Evolutionary conservation across 2,329 filamentous ascomycete species (phyloP), one percentile per base, ranked within the genome.

Genomic region (Cladobotryum protrusum): DNA sequence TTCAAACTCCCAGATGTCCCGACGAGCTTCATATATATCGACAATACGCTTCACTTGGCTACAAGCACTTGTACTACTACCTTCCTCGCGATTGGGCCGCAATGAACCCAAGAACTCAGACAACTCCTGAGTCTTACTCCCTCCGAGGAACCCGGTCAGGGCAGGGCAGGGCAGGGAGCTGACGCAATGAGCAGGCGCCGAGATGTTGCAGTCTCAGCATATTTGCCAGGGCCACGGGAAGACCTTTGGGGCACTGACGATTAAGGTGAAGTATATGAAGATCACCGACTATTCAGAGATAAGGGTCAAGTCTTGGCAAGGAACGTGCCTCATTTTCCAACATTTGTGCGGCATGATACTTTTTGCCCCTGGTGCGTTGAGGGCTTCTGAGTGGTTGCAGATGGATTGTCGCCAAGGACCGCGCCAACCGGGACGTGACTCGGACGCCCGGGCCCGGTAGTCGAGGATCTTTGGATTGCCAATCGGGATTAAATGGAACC

Each of bases 41-140:
- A 19, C 24, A 29, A 29, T 2, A 29, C 24, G 6, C 24, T 29
- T 29, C 24, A 29, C 24, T 29, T 29, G 7, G 11, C 24, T 29
- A 29, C 24, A 4, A 4, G 20, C 7, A 24, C 20, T 4, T 4
- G 20, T 24, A 24, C 7, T 13, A 19, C 48, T 14, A n/a, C 34
- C 20, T 24, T 9, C 34, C 20, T 24, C 7, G 49, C 49, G 6
- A 39, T 47, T 43, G 18, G 18, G 5, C 36, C 5, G 24, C 17
- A 24, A 34, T 35, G 18, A 47, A 34, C 19, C 18, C 33, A 37
- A 47, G 24, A 29, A 33, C 19, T 45, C 40, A 19, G 33, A 35
- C 20, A 39, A 47, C 44, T 51, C 39, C 49, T 47, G 49, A 40
- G 19, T 32, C n/a, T 36, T 43, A 19, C 45, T 24, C 40, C 44